Evolutionary conservation across 208 protist genomes (phyloP), one percentile per base, ranked within the genome.

Genomic region (Acanthamoeba sp.): DNA sequence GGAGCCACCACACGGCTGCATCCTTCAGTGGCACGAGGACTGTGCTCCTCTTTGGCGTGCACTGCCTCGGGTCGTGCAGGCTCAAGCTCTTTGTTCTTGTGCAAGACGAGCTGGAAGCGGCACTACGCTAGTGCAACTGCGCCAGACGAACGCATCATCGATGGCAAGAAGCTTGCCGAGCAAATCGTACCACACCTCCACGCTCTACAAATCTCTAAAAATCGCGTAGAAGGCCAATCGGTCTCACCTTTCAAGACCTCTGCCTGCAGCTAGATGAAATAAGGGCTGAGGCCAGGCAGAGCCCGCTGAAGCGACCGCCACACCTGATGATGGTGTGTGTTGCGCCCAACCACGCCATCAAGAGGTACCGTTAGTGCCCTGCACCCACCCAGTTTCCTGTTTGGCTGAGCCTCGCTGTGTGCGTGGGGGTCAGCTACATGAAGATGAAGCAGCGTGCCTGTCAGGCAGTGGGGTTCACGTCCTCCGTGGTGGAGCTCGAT

Each of bases 401-500:
- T 9, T 32, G 20, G 73, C n/a, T n/a, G n/a, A n/a, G n/a, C n/a
- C n/a, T n/a, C n/a, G n/a, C n/a, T n/a, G n/a, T n/a, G n/a, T n/a
- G n/a, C n/a, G n/a, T n/a, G n/a, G n/a, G n/a, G n/a, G n/a, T n/a
- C n/a, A 98, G 98, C 16, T 99, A 99, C 95, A 99, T 99, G 27
- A 96, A 98, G 62, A 98, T 99, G 93, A 99, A 99, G 96, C 64
- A 95, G 36, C 94, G 64, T 22, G 91, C 95, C 24, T 48, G 48
- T 5, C 85, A 90, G 40, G 24, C 92, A n/a, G 73, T 94, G 2
- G 96, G 97, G 29, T 85, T 97, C 27, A 42, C 73, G 55, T 96
- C 93, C 12, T 45, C 80, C 0, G 85, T 96, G 64, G 55, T 64
- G 16, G 59, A 96, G 12, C 87, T 95, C 24, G 92, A 94, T 3